These are phyloP conservation scores for Aspergillus pseudoviridinutans DNA, from an alignment of 2,329 filamentous ascomycete genomes.

Conservation along the genomic window DNA sequence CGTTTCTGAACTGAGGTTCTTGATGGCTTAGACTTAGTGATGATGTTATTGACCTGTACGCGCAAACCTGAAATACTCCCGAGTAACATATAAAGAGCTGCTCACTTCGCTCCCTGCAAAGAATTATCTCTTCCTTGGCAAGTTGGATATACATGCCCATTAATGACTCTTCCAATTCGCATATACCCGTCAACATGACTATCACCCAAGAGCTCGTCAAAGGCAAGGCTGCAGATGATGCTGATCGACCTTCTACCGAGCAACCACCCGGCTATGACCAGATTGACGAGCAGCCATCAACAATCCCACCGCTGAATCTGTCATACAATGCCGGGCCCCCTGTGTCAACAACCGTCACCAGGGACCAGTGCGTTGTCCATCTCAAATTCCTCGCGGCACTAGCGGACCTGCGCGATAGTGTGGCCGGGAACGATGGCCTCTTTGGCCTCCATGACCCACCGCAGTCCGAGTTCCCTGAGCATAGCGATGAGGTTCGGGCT, in stretches of 20 bases:
- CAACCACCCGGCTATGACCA: constrained; percentile 26
- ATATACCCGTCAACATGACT: neutral
- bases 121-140: neutral
- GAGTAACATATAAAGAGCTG: too few species aligned
- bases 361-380: constrained; percentile 65
- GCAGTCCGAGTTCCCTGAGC: constrained; percentile 35
- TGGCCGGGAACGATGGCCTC: constrained; percentile 64
- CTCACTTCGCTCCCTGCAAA: neutral
- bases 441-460: constrained; percentile 58
- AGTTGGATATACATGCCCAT: neutral
- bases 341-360: constrained; percentile 25
- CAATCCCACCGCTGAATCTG: constrained; percentile 26
- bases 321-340: constrained; percentile 6
- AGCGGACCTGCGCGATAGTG: constrained; percentile 61
- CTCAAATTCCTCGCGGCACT: constrained; percentile 69
- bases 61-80: too few species aligned
- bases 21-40: too few species aligned
- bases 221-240: neutral
- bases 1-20: too few species aligned
- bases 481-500: constrained; percentile 43
- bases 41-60: too few species aligned
- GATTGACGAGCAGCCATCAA: constrained; percentile 11
- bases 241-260: neutral
- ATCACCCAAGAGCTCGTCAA: constrained; percentile 9
- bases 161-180: neutral